Percentiles rank a stretch among this genome's conserved stretches.
Evolutionary conservation across 2,329 filamentous ascomycete species (phyloP).

Genomic region (Didymella sp.): DNA sequence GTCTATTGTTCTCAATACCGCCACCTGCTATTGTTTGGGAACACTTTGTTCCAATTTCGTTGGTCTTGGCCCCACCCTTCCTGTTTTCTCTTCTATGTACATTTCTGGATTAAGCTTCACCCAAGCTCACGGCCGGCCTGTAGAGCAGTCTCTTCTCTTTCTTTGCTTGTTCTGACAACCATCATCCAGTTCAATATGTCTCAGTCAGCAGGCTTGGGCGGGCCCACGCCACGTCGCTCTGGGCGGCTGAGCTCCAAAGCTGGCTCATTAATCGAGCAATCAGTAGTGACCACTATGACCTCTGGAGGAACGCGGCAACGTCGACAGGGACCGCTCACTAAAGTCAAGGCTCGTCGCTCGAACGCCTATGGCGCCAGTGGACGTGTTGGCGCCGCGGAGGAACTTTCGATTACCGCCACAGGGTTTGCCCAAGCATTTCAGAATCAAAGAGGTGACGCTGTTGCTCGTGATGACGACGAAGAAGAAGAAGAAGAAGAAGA

Average conservation of each 20-base stretch:
- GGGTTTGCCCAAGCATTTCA: slow-evolving; percentile 46
- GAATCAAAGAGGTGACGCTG: slow-evolving; percentile 36
- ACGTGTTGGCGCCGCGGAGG: slow-evolving; percentile 40
- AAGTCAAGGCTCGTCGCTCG: slow-evolving; percentile 42
- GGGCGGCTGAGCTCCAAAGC: slow-evolving; percentile 37
- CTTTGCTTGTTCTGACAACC: not conserved
- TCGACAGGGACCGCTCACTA: slow-evolving; percentile 39
- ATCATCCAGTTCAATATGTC: slow-evolving; percentile 28
- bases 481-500: slow-evolving; percentile 19
- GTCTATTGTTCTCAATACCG: not conserved
- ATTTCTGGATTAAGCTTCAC: not conserved
- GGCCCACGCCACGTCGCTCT: slow-evolving; percentile 43
- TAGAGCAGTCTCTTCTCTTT: not conserved
- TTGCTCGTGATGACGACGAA: slow-evolving; percentile 32
- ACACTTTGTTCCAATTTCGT: not conserved
- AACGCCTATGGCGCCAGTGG: slow-evolving; percentile 49
- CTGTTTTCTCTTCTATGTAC: not conserved
- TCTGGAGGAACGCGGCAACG: slow-evolving; percentile 26
- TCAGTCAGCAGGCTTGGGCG: slow-evolving; percentile 29
- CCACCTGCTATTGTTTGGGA: not conserved
- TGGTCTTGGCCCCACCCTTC: not conserved
- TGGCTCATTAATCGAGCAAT: slow-evolving; percentile 37
- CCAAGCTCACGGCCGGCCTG: not conserved
- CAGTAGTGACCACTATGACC: slow-evolving; percentile 28
- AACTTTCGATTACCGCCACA: slow-evolving; percentile 34